Conservation (phyloP, 768 basidiomycete genomes). For the Mrakia hoshinonis region DNA sequence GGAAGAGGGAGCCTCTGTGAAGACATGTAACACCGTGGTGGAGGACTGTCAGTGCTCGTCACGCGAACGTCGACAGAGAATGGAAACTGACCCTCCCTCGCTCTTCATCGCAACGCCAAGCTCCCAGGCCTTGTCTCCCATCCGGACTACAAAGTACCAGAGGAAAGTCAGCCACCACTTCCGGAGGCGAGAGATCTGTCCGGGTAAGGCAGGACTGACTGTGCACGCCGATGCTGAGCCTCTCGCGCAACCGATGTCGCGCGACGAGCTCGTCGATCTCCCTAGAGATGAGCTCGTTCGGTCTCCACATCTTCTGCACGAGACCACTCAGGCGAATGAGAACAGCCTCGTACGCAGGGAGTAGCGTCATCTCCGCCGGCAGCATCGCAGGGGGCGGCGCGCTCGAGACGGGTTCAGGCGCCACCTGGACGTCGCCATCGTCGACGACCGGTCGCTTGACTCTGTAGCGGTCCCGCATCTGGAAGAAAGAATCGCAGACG, state of each 20-base stretch:
- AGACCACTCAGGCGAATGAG: neutral
- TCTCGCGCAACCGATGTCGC: neutral
- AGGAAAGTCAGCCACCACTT: neutral
- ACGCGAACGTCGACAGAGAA: no score
- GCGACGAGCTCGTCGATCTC: neutral
- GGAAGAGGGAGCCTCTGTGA: neutral
- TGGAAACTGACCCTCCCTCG: neutral
- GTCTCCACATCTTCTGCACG: neutral
- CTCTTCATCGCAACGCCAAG: neutral
- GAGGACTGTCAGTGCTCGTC: no score
- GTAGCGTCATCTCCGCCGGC: neutral
- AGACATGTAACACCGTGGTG: no score
- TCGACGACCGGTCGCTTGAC: no score
- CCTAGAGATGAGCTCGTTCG: neutral
- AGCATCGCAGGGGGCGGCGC: neutral
- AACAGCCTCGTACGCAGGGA: neutral
- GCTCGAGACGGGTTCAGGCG: neutral
- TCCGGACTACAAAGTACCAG: neutral
- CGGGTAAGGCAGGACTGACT: neutral
- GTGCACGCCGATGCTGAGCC: neutral
- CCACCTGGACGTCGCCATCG: neutral
- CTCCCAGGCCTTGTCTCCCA: constrained; percentile 1
- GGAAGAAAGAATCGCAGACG: no score
- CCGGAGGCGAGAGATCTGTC: no score
- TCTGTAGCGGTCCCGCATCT: no score